Percentiles rank a stretch among this genome's conserved stretches.
phyloP scores from a whole-genome alignment of 768 basidiomycete genomes.

The Leccinum aurantiacum region DNA sequence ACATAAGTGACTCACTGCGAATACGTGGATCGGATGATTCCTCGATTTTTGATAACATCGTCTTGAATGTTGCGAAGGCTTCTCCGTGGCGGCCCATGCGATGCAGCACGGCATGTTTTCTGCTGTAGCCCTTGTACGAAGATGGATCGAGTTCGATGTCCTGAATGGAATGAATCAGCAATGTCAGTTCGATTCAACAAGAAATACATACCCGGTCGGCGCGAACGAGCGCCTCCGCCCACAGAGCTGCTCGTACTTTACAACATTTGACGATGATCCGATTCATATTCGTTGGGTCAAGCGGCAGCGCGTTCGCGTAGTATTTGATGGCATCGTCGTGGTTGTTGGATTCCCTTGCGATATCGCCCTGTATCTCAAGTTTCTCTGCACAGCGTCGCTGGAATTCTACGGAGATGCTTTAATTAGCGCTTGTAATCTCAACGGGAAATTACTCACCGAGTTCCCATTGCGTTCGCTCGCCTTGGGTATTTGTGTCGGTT shows the following conservation, averaged over 20 bases:
- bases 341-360: neutral
- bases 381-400: neutral
- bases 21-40: neutral
- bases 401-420: neutral
- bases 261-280: neutral
- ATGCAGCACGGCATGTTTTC: neutral
- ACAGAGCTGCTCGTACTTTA: neutral
- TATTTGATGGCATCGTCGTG: neutral
- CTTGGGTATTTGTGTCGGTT: neutral
- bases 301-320: neutral
- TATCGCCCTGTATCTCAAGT: neutral
- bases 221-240: neutral
- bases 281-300: neutral
- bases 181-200: neutral
- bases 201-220: neutral
- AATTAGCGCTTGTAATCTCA: neutral
- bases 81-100: neutral
- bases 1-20: neutral
- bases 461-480: neutral
- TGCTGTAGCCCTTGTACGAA: neutral
- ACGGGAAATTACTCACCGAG: neutral
- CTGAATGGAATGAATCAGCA: neutral
- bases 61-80: neutral
- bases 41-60: neutral
- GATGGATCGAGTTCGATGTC: neutral